These are phyloP conservation scores for Pelargonium cotyledonis DNA, from an alignment of 441 rosid genomes.

Conservation along the genomic window DNA sequence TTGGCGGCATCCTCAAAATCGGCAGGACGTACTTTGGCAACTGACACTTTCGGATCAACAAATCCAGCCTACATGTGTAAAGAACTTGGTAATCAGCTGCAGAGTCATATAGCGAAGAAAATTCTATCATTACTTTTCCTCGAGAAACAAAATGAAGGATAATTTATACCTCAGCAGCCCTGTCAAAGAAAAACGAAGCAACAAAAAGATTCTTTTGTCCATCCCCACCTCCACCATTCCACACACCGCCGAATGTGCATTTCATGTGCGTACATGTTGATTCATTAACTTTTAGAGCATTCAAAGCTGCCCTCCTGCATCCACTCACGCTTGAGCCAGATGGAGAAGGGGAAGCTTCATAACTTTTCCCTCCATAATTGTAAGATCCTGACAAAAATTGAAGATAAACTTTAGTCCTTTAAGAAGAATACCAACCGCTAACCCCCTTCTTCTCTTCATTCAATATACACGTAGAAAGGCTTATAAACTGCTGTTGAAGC, in stretches of 20 bases:
- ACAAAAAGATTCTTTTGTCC: conserved; percentile 85
- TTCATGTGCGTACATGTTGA: conserved; percentile 72
- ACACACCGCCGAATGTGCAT: conserved; percentile 90
- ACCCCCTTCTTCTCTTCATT: too few species aligned
- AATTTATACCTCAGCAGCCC: conserved; percentile 83
- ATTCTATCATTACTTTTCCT: too few species aligned
- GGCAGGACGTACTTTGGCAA: conserved; percentile 59
- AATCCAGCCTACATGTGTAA: conserved; percentile 61
- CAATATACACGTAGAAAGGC: neutral
- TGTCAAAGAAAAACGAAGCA: conserved; percentile 92
- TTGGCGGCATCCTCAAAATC: conserved; percentile 74
- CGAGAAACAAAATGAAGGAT: neutral
- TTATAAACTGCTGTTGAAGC: neutral
- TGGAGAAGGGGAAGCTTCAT: conserved; percentile 53
- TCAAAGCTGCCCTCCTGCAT: conserved; percentile 57
- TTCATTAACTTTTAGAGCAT: conserved; percentile 79
- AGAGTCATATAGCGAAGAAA: neutral
- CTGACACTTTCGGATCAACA: conserved; percentile 50
- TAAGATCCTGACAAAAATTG: conserved; percentile 46
- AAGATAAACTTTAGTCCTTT: conserved; percentile 2
- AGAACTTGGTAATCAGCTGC: neutral
- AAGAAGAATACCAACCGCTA: neutral
- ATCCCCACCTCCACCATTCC: conserved; percentile 99
- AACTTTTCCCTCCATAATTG: conserved; percentile 64
- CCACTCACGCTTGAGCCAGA: conserved; percentile 68